phyloP scores from a whole-genome alignment of 768 basidiomycete genomes.

The Phaeolepiota aurea region DNA sequence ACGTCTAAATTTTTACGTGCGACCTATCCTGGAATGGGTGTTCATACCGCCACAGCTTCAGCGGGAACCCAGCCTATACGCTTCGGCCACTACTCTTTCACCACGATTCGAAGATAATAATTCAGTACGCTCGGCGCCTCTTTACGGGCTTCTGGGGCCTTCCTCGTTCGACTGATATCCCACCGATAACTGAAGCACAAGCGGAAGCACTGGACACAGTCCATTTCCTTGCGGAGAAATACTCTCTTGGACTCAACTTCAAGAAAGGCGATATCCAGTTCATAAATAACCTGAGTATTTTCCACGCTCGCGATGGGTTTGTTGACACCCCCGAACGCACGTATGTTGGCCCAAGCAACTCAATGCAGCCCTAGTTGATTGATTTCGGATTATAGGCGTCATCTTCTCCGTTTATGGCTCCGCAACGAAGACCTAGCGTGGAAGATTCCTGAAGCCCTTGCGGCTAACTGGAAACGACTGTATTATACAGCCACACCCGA shows the following conservation, averaged over 20 bases:
- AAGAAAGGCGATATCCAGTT: slow-evolving; percentile 43
- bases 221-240: slow-evolving; percentile 35
- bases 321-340: slow-evolving; percentile 28
- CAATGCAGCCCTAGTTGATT: not conserved
- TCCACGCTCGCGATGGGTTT: slow-evolving; percentile 37
- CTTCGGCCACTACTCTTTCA: slow-evolving; percentile 29
- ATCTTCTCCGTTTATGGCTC: slow-evolving; percentile 29
- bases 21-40: not conserved
- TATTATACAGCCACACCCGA: slow-evolving; percentile 23
- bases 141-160: slow-evolving; percentile 32
- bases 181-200: slow-evolving; percentile 39
- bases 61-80: slow-evolving; percentile 24
- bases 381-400: slow-evolving; percentile 15
- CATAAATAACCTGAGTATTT: slow-evolving; percentile 34
- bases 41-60: slow-evolving; percentile 19
- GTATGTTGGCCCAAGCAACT: slow-evolving; percentile 18
- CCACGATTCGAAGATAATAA: slow-evolving; percentile 28
- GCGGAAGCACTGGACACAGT: slow-evolving; percentile 38
- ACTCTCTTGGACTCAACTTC: slow-evolving; percentile 33
- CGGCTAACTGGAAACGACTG: slow-evolving; percentile 24
- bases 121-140: slow-evolving; percentile 35
- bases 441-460: slow-evolving; percentile 23
- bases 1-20: not conserved
- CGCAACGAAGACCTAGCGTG: slow-evolving; percentile 29
- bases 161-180: slow-evolving; percentile 26